phyloP scores from a whole-genome alignment of 805 yeast genomes.

The Candida mattraensis region DNA sequence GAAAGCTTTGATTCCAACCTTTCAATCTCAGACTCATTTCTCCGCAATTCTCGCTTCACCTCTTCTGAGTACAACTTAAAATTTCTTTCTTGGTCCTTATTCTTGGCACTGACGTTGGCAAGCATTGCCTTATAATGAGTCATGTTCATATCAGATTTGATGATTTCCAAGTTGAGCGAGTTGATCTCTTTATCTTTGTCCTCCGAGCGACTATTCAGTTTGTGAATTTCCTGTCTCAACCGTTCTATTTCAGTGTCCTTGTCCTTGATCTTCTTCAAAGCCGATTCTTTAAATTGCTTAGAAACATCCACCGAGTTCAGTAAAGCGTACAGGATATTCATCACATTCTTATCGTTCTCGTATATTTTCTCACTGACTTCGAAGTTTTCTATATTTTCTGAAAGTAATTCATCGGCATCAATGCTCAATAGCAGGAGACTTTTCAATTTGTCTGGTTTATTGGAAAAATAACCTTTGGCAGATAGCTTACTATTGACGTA shows the following conservation, averaged over 20 bases:
- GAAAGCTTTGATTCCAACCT: constrained; percentile 15
- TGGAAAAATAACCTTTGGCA: constrained; percentile 27
- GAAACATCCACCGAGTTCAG: constrained; percentile 25
- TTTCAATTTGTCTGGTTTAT: constrained; percentile 19
- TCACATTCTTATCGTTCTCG: constrained; percentile 34
- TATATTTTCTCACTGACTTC: constrained; percentile 21
- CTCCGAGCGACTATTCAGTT: constrained; percentile 6
- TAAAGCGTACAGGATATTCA: constrained; percentile 29
- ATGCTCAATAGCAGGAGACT: constrained; percentile 22
- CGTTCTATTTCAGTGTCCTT: constrained; percentile 16
- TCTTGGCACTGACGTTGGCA: constrained; percentile 13
- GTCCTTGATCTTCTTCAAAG: constrained; percentile 13
- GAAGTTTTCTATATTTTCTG: constrained; percentile 10
- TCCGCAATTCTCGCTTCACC: constrained; percentile 22
- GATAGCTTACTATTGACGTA: constrained; percentile 27
- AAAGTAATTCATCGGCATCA: constrained; percentile 15
- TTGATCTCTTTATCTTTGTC: constrained; percentile 21
- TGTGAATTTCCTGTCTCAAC: constrained; percentile 11
- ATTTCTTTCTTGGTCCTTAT: constrained; percentile 19
- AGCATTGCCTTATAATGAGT: constrained; percentile 15
- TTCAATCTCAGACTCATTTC: constrained; percentile 19
- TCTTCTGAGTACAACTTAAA: constrained; percentile 20
- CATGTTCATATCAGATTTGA: constrained; percentile 16
- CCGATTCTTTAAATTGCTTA: constrained; percentile 19
- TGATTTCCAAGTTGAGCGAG: constrained; percentile 18